A percentile compares a stretch with the other conserved stretches of the same genome.
phyloP scores from a whole-genome alignment of 495 filamentous ascomycete genomes.

The Podospora pseudopauciseta region DNA sequence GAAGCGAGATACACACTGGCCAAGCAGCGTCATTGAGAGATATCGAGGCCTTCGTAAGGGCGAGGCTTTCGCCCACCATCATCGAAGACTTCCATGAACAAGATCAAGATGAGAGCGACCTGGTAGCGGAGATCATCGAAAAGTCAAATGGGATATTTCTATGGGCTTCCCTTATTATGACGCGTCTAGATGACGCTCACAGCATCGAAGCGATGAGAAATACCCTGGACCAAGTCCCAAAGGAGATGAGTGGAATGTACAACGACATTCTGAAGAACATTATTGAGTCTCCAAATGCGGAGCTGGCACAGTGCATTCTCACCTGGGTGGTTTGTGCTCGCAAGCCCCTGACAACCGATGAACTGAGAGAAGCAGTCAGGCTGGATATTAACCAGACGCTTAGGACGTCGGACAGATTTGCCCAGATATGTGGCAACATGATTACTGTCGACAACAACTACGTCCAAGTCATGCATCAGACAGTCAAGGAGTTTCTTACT shows the following conservation, averaged over 20 bases:
- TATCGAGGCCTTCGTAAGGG: conserved; percentile 16
- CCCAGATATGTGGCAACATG: conserved; percentile 23
- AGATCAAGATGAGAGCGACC: conserved; percentile 2
- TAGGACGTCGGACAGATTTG: conserved; percentile 15
- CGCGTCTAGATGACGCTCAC: conserved; percentile 15
- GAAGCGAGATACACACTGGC: conserved; percentile 19
- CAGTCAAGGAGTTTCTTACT: conserved; percentile 26
- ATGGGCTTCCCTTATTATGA: conserved; percentile 22
- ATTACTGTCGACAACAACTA: conserved; percentile 22
- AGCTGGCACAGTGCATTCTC: conserved; percentile 23
- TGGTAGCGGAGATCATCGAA: conserved; percentile 17
- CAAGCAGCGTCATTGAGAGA: conserved; percentile 20
- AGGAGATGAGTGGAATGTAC: conserved; percentile 28
- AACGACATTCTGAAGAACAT: conserved; percentile 19
- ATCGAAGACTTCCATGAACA: conserved; percentile 15
- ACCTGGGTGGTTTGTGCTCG: conserved; percentile 25
- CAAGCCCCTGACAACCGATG: conserved; percentile 18
- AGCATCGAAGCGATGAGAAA: conserved; percentile 21
- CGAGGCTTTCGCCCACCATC: conserved; percentile 15
- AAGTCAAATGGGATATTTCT: conserved; percentile 26
- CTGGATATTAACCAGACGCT: conserved; percentile 25
- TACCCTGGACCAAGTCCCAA: conserved; percentile 20
- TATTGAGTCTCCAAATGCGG: conserved; percentile 14
- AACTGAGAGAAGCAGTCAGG: conserved; percentile 22
- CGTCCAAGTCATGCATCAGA: conserved; percentile 26